These are phyloP conservation scores for Stachybotrys elegans DNA, from an alignment of 2,329 filamentous ascomycete species.

Conservation along the genomic window DNA sequence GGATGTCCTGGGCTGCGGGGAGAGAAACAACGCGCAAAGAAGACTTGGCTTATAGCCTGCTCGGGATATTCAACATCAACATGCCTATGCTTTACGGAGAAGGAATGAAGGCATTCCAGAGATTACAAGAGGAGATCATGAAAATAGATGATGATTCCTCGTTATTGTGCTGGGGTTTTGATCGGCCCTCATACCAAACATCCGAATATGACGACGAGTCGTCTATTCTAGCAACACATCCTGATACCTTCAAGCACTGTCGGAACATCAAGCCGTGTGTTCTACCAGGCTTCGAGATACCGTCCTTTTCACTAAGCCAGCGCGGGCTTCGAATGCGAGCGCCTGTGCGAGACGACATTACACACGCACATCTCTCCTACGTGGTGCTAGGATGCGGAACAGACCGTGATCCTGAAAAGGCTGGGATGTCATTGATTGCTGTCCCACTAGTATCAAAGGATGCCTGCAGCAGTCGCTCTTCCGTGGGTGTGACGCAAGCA, in stretches of 20 bases:
- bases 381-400: neutral
- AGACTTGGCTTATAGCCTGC: slow-evolving; percentile 1
- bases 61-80: slow-evolving; percentile 1
- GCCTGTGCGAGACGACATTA: slow-evolving; percentile 1
- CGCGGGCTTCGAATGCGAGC: neutral
- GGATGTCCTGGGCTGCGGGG: slow-evolving; percentile 4
- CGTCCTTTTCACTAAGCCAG: slow-evolving; percentile 1
- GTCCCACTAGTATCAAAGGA: slow-evolving; percentile 2
- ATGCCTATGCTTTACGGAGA: slow-evolving; percentile 5
- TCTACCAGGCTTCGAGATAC: slow-evolving; percentile 1
- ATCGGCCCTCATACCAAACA: neutral
- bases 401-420: neutral
- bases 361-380: slow-evolving; percentile 4
- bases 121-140: slow-evolving; percentile 4
- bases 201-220: slow-evolving; percentile 3
- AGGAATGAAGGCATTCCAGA: slow-evolving; percentile 2
- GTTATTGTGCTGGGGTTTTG: neutral
- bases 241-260: neutral
- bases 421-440: neutral
- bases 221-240: slow-evolving; percentile 3
- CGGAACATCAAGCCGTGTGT: neutral
- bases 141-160: neutral
- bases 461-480: slow-evolving; percentile 1
- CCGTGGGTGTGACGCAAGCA: neutral
- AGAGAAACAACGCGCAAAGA: slow-evolving; percentile 1